These are phyloP conservation scores for Kodamaea derodonti DNA, from an alignment of 1,139 yeast species.

Conservation along the genomic window DNA sequence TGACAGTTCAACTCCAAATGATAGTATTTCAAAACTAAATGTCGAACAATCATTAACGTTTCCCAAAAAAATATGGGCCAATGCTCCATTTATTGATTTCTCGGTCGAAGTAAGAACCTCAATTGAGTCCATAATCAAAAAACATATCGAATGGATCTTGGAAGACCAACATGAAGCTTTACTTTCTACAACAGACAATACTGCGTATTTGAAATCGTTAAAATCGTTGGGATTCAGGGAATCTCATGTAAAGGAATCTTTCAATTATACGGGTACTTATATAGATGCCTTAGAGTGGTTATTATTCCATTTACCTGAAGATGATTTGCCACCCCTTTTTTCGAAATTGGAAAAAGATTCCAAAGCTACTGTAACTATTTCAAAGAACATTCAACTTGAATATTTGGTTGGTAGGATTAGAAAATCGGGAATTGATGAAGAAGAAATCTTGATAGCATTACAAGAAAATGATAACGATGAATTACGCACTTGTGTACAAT, in stretches of 20 bases:
- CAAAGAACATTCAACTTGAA: slow-evolving; percentile 39
- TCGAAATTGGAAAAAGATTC: slow-evolving; percentile 45
- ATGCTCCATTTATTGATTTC: slow-evolving; percentile 52
- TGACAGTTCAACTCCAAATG: neutral
- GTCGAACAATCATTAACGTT: slow-evolving; percentile 23
- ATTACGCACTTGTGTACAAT: slow-evolving; percentile 45
- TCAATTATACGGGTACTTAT: slow-evolving; percentile 54
- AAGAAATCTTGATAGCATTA: slow-evolving; percentile 53
- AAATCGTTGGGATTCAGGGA: slow-evolving; percentile 61
- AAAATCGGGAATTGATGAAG: slow-evolving; percentile 68
- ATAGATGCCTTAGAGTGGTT: slow-evolving; percentile 73
- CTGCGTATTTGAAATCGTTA: slow-evolving; percentile 19
- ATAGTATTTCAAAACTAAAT: neutral
- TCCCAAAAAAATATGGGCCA: slow-evolving; percentile 64
- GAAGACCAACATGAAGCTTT: slow-evolving; percentile 12
- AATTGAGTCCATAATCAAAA: slow-evolving; percentile 52
- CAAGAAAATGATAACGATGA: slow-evolving; percentile 43
- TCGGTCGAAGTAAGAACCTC: slow-evolving; percentile 46
- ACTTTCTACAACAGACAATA: neutral
- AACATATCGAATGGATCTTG: slow-evolving; percentile 52
- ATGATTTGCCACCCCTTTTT: slow-evolving; percentile 70
- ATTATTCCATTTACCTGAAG: slow-evolving; percentile 86
- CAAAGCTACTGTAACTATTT: slow-evolving; percentile 44
- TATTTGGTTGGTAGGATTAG: slow-evolving; percentile 49
- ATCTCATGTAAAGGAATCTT: slow-evolving; percentile 68